A percentile compares a stretch with the other conserved stretches of the same genome.
Conservation (phyloP, 176 grass and related monocot species). For the Carex myosuroides region DNA sequence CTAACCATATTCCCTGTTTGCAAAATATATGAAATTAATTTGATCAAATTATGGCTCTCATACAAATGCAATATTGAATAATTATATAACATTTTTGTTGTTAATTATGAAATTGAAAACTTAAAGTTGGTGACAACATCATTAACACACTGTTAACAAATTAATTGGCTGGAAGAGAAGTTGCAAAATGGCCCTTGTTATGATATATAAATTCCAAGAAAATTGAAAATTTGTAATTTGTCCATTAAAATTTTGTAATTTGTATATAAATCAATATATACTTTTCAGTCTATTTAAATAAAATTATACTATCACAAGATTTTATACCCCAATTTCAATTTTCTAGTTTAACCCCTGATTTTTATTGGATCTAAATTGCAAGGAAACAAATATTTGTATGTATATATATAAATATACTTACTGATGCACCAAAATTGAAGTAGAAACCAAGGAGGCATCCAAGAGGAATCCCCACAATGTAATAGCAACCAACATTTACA, state of each 20-base stretch:
- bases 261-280: too few relatives aligned
- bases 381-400: not conserved
- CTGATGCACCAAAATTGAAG: constrained; percentile 60
- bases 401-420: constrained; percentile 19
- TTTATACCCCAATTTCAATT: too few relatives aligned
- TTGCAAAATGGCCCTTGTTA: not conserved
- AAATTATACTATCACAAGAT: too few relatives aligned
- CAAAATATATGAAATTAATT: not conserved
- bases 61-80: too few relatives aligned
- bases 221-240: too few relatives aligned
- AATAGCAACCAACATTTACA: constrained; percentile 84
- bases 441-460: constrained; percentile 57
- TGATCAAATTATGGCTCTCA: not conserved
- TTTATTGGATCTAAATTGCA: too few relatives aligned
- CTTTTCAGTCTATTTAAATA: too few relatives aligned
- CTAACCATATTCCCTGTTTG: constrained; percentile 34
- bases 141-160: not conserved
- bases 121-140: not conserved
- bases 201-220: too few relatives aligned
- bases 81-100: not conserved
- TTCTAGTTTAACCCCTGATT: not conserved
- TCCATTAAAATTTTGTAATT: too few relatives aligned
- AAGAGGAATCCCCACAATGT: constrained; percentile 66
- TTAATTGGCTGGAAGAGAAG: not conserved
- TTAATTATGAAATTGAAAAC: not conserved